A percentile compares a stretch with the other conserved stretches of the same genome.
These are phyloP conservation scores for Mycena olivaceomarginata DNA, from an alignment of 768 basidiomycete species.

Conservation along the genomic window DNA sequence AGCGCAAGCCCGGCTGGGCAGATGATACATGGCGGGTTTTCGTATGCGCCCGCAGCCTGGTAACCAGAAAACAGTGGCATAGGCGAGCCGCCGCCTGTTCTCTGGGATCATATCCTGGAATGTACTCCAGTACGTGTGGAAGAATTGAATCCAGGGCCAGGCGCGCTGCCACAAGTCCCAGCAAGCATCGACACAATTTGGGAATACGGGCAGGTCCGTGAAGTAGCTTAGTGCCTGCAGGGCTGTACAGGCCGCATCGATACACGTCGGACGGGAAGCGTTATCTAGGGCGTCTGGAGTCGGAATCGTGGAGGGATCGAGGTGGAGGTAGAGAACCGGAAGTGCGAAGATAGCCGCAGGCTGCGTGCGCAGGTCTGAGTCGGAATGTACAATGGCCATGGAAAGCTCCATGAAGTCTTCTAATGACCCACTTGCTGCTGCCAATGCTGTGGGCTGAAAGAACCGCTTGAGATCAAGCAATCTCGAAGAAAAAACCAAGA, in stretches of 20 bases:
- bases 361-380: neutral
- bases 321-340: constrained; percentile 10
- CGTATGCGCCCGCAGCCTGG: neutral
- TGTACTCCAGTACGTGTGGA: constrained; percentile 7
- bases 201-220: neutral
- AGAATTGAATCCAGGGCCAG: constrained; percentile 13
- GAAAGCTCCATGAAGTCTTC: neutral
- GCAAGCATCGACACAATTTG: neutral
- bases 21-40: neutral
- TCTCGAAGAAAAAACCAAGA: too few relatives aligned
- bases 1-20: neutral
- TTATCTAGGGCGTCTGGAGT: neutral
- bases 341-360: neutral
- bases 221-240: neutral
- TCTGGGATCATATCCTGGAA: neutral
- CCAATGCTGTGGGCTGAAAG: neutral
- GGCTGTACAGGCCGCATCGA: neutral
- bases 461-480: neutral
- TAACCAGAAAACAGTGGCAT: neutral
- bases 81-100: neutral
- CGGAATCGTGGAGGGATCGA: constrained; percentile 8
- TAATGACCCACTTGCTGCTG: constrained; percentile 16
- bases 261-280: neutral
- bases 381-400: neutral
- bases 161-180: constrained; percentile 5